A percentile compares a stretch with the other conserved stretches of the same genome.
Evolutionary conservation across 2,329 filamentous ascomycete species (phyloP).

Genomic region (Pezicula neosporulosa): DNA sequence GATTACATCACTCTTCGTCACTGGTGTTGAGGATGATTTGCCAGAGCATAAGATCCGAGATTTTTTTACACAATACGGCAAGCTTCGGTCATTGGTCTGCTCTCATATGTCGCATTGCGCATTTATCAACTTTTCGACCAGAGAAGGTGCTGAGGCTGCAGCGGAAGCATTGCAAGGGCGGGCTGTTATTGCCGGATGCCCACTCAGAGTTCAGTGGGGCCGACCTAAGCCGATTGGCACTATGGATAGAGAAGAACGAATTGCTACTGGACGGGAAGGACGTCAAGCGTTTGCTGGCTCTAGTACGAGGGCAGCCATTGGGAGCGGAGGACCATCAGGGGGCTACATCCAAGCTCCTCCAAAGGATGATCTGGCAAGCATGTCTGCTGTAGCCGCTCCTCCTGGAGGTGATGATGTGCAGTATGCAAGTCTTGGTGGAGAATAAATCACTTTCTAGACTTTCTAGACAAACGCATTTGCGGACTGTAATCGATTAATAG

Average conservation of each 20-base stretch:
- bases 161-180: conserved; percentile 82
- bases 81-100: conserved; percentile 88
- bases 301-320: conserved; percentile 33
- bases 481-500: too few relatives aligned
- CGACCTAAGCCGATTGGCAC: conserved; percentile 88
- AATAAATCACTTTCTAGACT: conserved; percentile 45
- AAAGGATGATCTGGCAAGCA: conserved; percentile 25
- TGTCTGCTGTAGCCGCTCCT: conserved; percentile 63
- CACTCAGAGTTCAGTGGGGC: conserved; percentile 87
- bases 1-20: conserved; percentile 91
- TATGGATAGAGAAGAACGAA: conserved; percentile 82
- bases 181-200: conserved; percentile 87
- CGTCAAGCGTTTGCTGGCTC: conserved; percentile 52
- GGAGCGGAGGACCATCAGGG: conserved; percentile 21
- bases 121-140: conserved; percentile 89
- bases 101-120: conserved; percentile 97
- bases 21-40: conserved; percentile 92
- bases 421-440: conserved; percentile 82
- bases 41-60: conserved; percentile 88
- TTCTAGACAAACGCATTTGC: background rate
- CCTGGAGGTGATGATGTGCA: conserved; percentile 75
- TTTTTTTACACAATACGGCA: conserved; percentile 85
- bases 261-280: conserved; percentile 77
- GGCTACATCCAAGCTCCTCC: conserved; percentile 18
- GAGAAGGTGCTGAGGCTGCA: conserved; percentile 81